Percentiles rank a stretch among this genome's conserved stretches.
phyloP scores from a whole-genome alignment of 1,284 basidiomycete genomes.

The Apiotrichum sp. region DNA sequence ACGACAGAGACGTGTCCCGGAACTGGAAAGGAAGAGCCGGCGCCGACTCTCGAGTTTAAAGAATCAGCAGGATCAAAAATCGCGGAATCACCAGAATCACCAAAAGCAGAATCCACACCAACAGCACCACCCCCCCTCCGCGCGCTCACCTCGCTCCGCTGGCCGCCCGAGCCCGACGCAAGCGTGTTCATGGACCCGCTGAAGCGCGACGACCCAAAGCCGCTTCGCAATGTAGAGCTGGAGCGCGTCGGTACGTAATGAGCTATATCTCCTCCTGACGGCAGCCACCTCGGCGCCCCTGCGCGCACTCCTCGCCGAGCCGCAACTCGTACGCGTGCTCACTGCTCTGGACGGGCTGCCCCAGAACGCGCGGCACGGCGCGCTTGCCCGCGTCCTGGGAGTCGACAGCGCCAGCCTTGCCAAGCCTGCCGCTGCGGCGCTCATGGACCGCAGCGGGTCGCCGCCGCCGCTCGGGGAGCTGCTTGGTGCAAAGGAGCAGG shows the following conservation, averaged over 20 bases:
- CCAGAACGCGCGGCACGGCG: constrained; percentile 14
- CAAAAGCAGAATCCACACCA: neutral
- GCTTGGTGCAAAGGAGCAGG: constrained; percentile 1
- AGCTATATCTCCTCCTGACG: constrained; percentile 4
- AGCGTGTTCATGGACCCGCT: constrained; percentile 40
- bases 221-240: constrained; percentile 37
- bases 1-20: too few relatives aligned
- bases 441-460: constrained; percentile 22
- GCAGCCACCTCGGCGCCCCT: constrained; percentile 35
- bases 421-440: constrained; percentile 19
- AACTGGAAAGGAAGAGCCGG: neutral
- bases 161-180: constrained; percentile 43
- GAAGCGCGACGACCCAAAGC: constrained; percentile 43
- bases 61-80: neutral
- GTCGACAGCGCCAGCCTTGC: constrained; percentile 31
- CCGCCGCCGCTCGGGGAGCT: constrained; percentile 38
- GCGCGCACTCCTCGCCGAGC: constrained; percentile 28
- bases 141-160: constrained; percentile 33
- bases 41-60: neutral
- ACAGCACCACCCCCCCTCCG: constrained; percentile 5
- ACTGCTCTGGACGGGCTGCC: constrained; percentile 29
- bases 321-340: constrained; percentile 30
- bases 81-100: constrained; percentile 1
- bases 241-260: constrained; percentile 37
- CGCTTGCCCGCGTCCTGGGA: constrained; percentile 31